phyloP scores from a whole-genome alignment of 352 stramenopile genomes.

The Thalassiosira oceanica region DNA sequence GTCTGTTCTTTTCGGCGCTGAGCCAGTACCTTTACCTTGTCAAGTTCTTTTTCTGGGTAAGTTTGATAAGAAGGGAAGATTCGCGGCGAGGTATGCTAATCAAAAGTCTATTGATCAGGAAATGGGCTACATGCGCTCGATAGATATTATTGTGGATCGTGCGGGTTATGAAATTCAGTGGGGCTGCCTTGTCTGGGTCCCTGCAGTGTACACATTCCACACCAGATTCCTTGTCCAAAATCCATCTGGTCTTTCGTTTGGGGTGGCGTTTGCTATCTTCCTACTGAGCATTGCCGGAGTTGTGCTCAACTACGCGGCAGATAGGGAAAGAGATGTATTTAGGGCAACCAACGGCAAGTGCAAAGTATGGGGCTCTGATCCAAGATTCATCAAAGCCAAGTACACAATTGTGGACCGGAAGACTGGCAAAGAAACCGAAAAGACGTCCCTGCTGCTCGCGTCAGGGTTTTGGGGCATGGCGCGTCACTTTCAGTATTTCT shows the following conservation, averaged over 20 bases:
- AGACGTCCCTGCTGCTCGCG: constrained; percentile 88
- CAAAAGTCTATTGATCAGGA: no score
- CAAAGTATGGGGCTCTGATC: constrained; percentile 88
- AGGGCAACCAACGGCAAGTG: constrained; percentile 85
- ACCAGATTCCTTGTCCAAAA: constrained; percentile 91
- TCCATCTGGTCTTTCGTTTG: constrained; percentile 78
- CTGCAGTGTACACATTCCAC: constrained; percentile 93
- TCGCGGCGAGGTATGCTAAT: not conserved
- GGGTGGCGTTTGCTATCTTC: constrained; percentile 63
- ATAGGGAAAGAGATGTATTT: constrained; percentile 92
- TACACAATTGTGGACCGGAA: constrained; percentile 90
- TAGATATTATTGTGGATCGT: constrained; percentile 89
- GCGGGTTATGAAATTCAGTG: constrained; percentile 88
- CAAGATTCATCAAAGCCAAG: constrained; percentile 89
- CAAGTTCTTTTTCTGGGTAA: constrained; percentile 97
- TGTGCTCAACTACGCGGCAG: constrained; percentile 88
- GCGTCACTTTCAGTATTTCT: constrained; percentile 94
- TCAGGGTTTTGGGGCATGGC: constrained; percentile 92
- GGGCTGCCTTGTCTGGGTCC: constrained; percentile 96
- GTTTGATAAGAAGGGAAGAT: not conserved
- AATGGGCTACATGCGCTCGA: constrained; percentile 94
- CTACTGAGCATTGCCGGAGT: constrained; percentile 86
- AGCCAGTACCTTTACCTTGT: constrained; percentile 87
- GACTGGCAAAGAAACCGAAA: constrained; percentile 59
- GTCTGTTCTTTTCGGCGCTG: constrained; percentile 42